Evolutionary conservation across 495 filamentous ascomycete genomes (phyloP), one percentile per base, ranked within the genome.

Genomic region (Tuber borchii): DNA sequence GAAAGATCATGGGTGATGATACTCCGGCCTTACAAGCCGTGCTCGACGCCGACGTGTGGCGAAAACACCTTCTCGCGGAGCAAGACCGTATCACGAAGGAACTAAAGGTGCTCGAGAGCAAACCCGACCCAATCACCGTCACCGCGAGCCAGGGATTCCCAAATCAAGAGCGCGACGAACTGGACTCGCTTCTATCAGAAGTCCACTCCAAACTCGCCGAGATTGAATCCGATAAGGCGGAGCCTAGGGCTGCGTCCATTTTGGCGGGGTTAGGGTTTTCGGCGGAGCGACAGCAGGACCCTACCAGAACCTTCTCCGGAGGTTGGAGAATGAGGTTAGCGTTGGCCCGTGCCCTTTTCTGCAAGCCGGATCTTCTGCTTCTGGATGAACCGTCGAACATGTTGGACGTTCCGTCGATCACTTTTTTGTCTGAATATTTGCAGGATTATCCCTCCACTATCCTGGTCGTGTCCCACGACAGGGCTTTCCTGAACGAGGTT

Each of bases 341-440:
- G 10, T 87, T 99, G 61, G 95, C 95, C 9, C 88, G 95, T 87
- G 95, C 95, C 16, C 88, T 99, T 51, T 99, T 99, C 87, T 99
- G 95, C 86, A 96, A 99, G 84, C 95, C 95, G 46, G 95, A 99
- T 85, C 86, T 99, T 37, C 87, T 99, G 77, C 88, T 99, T 81
- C 93, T 99, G 82, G 95, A 99, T 86, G 95, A 99, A 89, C 95
- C 95, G 83, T 98, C 96, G 71, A 99, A 99, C 90, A 99, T 99
- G 95, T 94, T 99, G 93, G 95, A 99, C 85, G 95, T 98, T 77
- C 96, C 95, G 10, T 98, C 96, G n/a, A 98, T 98, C 80, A 97
- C 95, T 72, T 99, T 98, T 90, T 88, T 99, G 82, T 92, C 95
- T 20, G 97, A 93, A 82, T 99, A 99, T 81, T 92, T 99, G 9